Evolutionary conservation across 768 basidiomycete genomes (phyloP).

Genomic region (Dendrothele bispora): DNA sequence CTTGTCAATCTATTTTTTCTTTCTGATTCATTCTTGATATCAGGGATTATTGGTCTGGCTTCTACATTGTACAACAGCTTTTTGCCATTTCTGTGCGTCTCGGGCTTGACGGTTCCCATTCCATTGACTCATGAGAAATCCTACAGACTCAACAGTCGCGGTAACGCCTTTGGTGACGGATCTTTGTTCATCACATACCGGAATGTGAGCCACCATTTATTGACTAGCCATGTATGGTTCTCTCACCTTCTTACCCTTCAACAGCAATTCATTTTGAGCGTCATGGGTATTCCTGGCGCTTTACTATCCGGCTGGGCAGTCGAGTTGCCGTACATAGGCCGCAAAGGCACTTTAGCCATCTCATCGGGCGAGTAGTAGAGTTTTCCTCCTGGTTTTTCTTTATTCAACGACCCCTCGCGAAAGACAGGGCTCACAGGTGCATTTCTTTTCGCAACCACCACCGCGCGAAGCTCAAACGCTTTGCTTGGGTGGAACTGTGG

Average conservation of each 20-base stretch:
- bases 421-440: conserved; percentile 67
- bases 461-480: conserved; percentile 64
- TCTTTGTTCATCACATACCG: conserved; percentile 73
- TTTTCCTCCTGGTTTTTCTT: conserved; percentile 20
- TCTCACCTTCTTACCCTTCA: background rate
- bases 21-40: conserved; percentile 1
- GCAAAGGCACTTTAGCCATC: conserved; percentile 64
- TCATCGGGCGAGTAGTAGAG: conserved; percentile 52
- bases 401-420: conserved; percentile 45
- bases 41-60: conserved; percentile 75
- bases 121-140: background rate
- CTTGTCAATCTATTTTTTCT: too few relatives aligned
- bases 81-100: conserved; percentile 17
- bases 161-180: conserved; percentile 68
- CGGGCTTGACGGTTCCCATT: background rate
- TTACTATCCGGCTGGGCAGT: conserved; percentile 72
- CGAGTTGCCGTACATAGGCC: conserved; percentile 61
- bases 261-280: conserved; percentile 70
- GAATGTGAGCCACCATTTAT: conserved; percentile 45
- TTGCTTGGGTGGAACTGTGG: conserved; percentile 83
- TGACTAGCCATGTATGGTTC: background rate
- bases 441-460: conserved; percentile 75
- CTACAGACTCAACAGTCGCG: conserved; percentile 60
- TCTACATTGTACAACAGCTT: conserved; percentile 64
- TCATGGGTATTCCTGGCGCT: conserved; percentile 70